Conservation (phyloP, 140 eudicot genomes). For the Oenanthe javanica region DNA sequence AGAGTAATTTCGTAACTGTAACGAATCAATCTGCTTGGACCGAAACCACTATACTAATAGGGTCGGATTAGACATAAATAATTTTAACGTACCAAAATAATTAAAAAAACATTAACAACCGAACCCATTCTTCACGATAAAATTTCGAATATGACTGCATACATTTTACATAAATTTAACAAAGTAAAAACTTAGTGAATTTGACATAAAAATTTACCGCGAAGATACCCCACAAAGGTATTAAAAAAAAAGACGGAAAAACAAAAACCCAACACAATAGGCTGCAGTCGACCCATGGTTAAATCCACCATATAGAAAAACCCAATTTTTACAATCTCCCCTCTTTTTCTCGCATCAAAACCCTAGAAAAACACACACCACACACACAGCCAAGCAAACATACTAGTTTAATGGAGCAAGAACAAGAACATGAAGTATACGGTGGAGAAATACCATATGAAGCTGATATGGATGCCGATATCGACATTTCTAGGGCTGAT, state of each 20-base stretch:
- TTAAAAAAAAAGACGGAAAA: not conserved
- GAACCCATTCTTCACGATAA: no score
- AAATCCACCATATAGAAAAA: not conserved
- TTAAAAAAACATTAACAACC: no score
- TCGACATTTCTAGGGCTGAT: slow-evolving; percentile 37
- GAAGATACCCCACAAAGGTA: not conserved
- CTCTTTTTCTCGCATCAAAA: not conserved
- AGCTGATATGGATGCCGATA: slow-evolving; percentile 61
- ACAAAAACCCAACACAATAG: not conserved
- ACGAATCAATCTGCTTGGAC: no score
- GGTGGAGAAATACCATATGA: slow-evolving; percentile 57
- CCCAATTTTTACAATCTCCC: not conserved
- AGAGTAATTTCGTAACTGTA: no score
- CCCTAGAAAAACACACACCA: not conserved
- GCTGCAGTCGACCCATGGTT: not conserved
- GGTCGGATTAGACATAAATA: no score
- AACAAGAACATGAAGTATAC: slow-evolving; percentile 14
- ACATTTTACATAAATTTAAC: no score
- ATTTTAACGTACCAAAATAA: no score
- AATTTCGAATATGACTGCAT: no score
- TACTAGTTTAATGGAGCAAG: not conserved
- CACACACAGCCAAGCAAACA: not conserved
- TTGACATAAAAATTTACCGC: not conserved
- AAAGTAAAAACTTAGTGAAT: no score
- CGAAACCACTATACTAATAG: no score